Base-by-base conservation (phyloP, 495 filamentous ascomycete genomes). In the Sordaria brevicollis region DNA sequence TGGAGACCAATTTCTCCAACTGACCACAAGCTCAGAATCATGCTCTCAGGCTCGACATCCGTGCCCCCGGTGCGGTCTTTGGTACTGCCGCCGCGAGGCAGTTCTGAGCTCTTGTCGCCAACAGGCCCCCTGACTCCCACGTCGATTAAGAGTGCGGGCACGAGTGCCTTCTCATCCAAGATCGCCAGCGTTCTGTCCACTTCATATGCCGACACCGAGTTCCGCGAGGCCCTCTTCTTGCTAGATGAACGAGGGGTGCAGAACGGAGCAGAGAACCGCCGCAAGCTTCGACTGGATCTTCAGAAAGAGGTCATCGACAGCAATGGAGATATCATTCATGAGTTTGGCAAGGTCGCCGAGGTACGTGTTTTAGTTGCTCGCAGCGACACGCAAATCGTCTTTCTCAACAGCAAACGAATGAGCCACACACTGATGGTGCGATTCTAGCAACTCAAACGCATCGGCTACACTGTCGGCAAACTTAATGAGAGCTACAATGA, bases 261-360 rank as follows among this genome's bases (percentile, higher is more conserved):
- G 43, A 97, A 97, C 75, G 93, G 87, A 8, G 83, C 90, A 8
- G 92, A 96, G 71, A 90, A 90, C 21, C 85, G 95, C 11, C 88
- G 95, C 35, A 89, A 91, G 72, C 80, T 98, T 13, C 87, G 93
- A 35, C 80, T 96, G 1, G 91, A 97, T 79, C 85, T 96, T 2
- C 93, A 98, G 79, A 93, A 92, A 74, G 93, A 98, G 78, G 91
- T 97, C 36, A 92, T 97, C 62, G 88, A 94, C 70, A 92, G 92
- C 80, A 97, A 98, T 89, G 93, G 90, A 36, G 90, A 93, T 69
- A 92, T 99, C 69, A 89, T 99, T 66, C 82, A 86, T 67, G 94
- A 97, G 76, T 98, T 98, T 81, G 91, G 93, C 33, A 86, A 89
- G 72, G 93, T 99, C 43, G 93, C 94, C 54, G 92, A 96, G 88